These are phyloP conservation scores for Aspergillus nidulans DNA, from an alignment of 495 filamentous ascomycete species.

Conservation along the genomic window DNA sequence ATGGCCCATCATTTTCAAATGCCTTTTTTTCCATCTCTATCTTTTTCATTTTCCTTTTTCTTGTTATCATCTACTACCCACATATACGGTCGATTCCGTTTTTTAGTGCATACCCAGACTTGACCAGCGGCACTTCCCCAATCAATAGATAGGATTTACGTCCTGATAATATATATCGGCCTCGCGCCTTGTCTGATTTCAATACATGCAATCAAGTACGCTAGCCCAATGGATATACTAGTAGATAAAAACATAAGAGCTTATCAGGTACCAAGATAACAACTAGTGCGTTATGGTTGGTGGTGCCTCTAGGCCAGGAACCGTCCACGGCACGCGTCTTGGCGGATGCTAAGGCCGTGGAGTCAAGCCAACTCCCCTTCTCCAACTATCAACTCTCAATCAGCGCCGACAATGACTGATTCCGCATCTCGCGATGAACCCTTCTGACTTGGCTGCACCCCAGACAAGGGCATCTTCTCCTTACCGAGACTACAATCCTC, in stretches of 20 bases:
- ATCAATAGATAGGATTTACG: background rate
- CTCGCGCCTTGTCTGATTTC: background rate
- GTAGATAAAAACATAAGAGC: too few relatives aligned
- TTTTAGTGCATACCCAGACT: background rate
- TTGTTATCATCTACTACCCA: background rate
- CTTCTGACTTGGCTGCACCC: constrained; percentile 4
- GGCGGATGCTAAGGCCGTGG: background rate
- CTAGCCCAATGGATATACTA: too few relatives aligned
- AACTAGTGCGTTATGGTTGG: background rate
- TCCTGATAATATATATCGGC: background rate
- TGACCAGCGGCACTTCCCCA: background rate
- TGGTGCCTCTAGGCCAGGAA: background rate
- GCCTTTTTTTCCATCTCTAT: background rate
- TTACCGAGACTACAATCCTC: constrained; percentile 38
- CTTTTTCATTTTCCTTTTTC: background rate
- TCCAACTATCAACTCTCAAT: background rate
- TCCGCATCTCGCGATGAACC: constrained; percentile 14
- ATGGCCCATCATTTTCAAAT: background rate
- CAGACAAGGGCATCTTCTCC: constrained; percentile 17
- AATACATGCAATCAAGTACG: too few relatives aligned
- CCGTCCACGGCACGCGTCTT: constrained; percentile 1
- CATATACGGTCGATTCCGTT: background rate
- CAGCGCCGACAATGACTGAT: constrained; percentile 8
- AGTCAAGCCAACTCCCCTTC: background rate
- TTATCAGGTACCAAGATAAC: background rate